Evolutionary conservation across 768 basidiomycete species (phyloP).

Genomic region (Leucogyrophana mollusca): DNA sequence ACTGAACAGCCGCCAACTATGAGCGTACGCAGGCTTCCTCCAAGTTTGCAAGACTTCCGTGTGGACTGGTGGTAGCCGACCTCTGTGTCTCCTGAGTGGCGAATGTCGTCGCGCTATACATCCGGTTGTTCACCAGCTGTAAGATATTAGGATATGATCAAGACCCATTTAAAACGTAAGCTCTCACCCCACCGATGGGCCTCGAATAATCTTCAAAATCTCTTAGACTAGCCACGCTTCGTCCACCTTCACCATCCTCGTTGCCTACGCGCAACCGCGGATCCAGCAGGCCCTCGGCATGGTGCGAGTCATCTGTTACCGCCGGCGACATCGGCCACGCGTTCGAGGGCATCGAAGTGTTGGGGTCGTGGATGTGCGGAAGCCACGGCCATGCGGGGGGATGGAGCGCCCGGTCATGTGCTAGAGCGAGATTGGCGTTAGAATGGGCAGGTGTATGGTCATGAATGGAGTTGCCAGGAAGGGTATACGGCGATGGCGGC

Average conservation of each 20-base stretch:
- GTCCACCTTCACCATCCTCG: constrained; percentile 10
- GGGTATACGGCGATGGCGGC: constrained; percentile 16
- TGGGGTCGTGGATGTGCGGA: not conserved
- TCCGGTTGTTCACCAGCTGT: constrained; percentile 27
- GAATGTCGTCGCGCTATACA: constrained; percentile 32
- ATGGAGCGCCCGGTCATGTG: not conserved
- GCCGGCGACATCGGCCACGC: constrained; percentile 14
- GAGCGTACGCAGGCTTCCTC: too few relatives aligned
- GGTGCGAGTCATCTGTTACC: constrained; percentile 23
- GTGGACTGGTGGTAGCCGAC: too few relatives aligned
- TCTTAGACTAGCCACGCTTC: constrained; percentile 24
- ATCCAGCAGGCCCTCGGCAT: constrained; percentile 28
- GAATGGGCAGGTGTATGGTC: not conserved
- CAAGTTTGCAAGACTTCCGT: too few relatives aligned
- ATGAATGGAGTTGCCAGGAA: too few relatives aligned
- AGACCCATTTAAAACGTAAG: not conserved
- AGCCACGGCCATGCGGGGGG: constrained; percentile 5
- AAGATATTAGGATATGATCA: not conserved
- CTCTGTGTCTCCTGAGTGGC: constrained; percentile 21
- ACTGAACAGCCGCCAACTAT: too few relatives aligned
- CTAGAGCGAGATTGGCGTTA: not conserved
- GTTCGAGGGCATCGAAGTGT: constrained; percentile 6
- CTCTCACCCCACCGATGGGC: constrained; percentile 29
- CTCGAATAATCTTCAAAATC: constrained; percentile 34
- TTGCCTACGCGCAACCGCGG: constrained; percentile 20